Base-by-base conservation (phyloP, 768 basidiomycete species). In the Termitomyces sp. region DNA sequence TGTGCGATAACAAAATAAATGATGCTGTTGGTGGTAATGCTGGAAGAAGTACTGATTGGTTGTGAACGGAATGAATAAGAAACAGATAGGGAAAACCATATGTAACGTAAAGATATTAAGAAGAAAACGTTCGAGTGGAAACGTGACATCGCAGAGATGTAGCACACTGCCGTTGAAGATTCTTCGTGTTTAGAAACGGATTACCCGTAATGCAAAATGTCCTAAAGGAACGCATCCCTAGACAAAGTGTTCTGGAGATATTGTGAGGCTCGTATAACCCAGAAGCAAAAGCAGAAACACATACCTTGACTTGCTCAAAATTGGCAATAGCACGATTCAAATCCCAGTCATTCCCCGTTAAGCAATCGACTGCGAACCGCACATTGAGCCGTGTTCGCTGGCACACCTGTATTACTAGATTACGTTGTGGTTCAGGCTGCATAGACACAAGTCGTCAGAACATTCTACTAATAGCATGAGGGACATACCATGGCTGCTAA, bases 311-410 rank as follows among this genome's bases (percentile, higher is more conserved):
- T 69, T 90, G 80, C 66, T 93, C 85, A 71, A 94, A 98, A 67
- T 96, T 95, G 51, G 80, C 79, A 26, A 93, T 66, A 0, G 97
- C 97, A 58, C 80, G 78, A 46, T 85, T 84, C 52, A 90, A 64
- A 67, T 94, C 84, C 94, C 94, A 98, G 8, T 75, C 84, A 67
- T 95, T 97, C 50, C 85, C 86, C 63, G 83, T 77, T 58, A 98
- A 71, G 68, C 96, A 98, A 59, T 97, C 86, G n/a, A 88, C 74
- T 6, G 93, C 82, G 65, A 84, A 96, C 63, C 82, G 79, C 16
- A 82, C 81, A 59, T 90, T 97, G 66, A 99, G 77, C 22, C 85
- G 80, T 0, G 96, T 98, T 57, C 81, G 79, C 50, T 82, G 76
- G 64, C 83, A 83, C 32, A 97, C 66, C 64, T 91, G 82, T 55